Conservation (phyloP, 1,284 basidiomycete genomes). For the Cerioporus squamosus region DNA sequence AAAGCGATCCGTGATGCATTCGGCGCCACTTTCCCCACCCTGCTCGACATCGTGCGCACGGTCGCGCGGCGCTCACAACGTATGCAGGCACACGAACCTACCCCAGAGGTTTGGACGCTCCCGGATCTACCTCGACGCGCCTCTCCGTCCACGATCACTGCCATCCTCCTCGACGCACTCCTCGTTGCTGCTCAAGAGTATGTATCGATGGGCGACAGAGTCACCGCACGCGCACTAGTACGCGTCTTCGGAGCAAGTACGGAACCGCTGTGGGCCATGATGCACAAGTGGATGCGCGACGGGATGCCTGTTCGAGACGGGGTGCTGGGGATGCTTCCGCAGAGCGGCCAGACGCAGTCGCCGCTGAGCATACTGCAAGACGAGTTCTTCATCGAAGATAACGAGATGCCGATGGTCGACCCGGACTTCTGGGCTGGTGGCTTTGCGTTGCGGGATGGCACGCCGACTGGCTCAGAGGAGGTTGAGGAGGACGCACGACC, state of each 20-base stretch:
- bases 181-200: conserved; percentile 58
- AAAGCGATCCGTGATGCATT: conserved; percentile 62
- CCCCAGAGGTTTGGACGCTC: conserved; percentile 44
- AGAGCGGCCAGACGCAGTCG: conserved; percentile 1
- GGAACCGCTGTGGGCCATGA: conserved; percentile 76
- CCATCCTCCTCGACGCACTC: conserved; percentile 65
- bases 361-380: conserved; percentile 51
- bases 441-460: conserved; percentile 57
- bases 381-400: conserved; percentile 84
- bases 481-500: conserved; percentile 20
- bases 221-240: conserved; percentile 58
- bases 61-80: conserved; percentile 36
- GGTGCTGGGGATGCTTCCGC: conserved; percentile 2
- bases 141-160: conserved; percentile 53
- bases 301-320: conserved; percentile 66
- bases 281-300: conserved; percentile 73
- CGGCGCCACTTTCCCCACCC: conserved; percentile 56
- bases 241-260: conserved; percentile 65
- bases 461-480: conserved; percentile 22
- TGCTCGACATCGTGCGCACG: conserved; percentile 47
- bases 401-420: conserved; percentile 62
- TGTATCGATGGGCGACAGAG: conserved; percentile 56
- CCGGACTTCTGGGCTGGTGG: conserved; percentile 85
- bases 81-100: conserved; percentile 27
- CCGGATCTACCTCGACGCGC: conserved; percentile 46